Evolutionary conservation across 495 filamentous ascomycete genomes (phyloP).

Genomic region (Tuber borchii): DNA sequence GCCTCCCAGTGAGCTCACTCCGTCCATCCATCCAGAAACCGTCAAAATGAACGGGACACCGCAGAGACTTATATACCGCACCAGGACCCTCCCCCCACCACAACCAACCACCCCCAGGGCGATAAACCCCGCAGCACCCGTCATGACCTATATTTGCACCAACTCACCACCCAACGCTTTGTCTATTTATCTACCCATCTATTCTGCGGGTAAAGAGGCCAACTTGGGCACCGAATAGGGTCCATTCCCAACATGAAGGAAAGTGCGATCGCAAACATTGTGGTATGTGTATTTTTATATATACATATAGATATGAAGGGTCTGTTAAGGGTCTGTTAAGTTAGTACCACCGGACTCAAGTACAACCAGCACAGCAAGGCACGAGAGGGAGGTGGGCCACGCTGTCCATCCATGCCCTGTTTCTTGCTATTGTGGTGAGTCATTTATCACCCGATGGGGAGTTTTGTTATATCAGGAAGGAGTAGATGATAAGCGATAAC

Average conservation of each 20-base stretch:
- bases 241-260: background rate
- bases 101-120: background rate
- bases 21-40: background rate
- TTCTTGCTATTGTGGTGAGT: background rate
- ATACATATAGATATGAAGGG: background rate
- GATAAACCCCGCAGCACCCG: slow-evolving; percentile 2
- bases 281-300: background rate
- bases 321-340: background rate
- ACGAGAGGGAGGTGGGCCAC: background rate
- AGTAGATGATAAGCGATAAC: background rate
- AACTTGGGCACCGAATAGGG: background rate
- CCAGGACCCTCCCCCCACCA: background rate
- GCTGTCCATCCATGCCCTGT: background rate
- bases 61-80: slow-evolving; percentile 2
- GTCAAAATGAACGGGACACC: background rate
- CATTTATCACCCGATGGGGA: background rate
- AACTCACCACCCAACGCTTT: background rate
- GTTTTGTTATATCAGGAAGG: background rate
- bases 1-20: background rate
- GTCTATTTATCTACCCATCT: background rate
- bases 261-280: background rate
- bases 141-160: background rate
- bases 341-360: background rate
- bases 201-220: background rate
- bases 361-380: background rate